Base-by-base conservation (phyloP, 202 grass and related monocot species). In the Zoysia matrella region DNA sequence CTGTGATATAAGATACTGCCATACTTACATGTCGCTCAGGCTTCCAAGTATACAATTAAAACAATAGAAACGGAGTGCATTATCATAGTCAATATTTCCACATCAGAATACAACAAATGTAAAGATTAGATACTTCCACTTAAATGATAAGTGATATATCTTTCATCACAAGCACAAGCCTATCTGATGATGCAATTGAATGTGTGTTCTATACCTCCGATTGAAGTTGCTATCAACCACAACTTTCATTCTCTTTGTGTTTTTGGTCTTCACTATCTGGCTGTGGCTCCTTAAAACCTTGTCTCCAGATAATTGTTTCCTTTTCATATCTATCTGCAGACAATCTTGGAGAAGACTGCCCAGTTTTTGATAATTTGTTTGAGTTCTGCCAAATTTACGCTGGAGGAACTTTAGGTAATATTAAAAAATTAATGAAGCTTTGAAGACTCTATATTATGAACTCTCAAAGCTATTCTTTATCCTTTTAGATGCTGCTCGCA, bases 381-480 rank as follows among this genome's bases (percentile, higher is more conserved):
- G 95, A 98, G 79, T 94, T 98, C 79, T 98, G 95, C 88, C 95
- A 98, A 90, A 91, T 98, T 13, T 98, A 95, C 88, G 90, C 92
- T 75, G 95, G 95, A 90, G 95, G 92, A 83, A 98, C 95, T 71
- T 90, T 98, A 92, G 95, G 95, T 98, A 98, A 77, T 86, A 39
- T 73, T 22, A 72, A 81, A 58, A 22, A 18, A 46, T 40, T 54
- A 4, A 47, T 16, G 12, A 52, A 10, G 30, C 8, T 56, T 48
- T 45, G 13, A 64, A 13, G 47, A 68, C 76, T 67, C 12, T 46
- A 13, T 69, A 41, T 46, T 57, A 14, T 7, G 11, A 50, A 74
- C 40, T 74, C 30, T 73, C 71, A 71, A 82, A 83, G 15, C 30
- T 86, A 11, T 78, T 83, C 15, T 86, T 87, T 82, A 85, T 70